Evolutionary conservation across 768 basidiomycete species (phyloP).

Genomic region (Coprinopsis marcescibilis): DNA sequence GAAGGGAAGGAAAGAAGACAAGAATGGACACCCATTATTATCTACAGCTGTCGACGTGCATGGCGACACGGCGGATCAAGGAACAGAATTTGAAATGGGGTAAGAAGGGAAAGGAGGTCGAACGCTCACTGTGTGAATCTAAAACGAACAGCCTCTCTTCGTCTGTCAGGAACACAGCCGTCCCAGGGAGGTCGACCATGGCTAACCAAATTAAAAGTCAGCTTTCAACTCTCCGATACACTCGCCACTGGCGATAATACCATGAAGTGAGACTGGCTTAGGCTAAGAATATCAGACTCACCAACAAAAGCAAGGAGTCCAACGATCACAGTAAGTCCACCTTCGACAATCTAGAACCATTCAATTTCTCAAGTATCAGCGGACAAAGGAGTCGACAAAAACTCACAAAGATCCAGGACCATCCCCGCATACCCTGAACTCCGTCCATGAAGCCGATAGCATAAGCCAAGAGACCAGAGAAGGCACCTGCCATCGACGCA

Average conservation of each 20-base stretch:
- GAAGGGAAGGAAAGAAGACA: no score
- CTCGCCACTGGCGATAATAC: no score
- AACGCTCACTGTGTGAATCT: conserved; percentile 45
- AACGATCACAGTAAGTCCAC: conserved; percentile 52
- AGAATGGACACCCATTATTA: no score
- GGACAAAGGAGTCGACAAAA: neutral
- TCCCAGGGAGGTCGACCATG: conserved; percentile 55
- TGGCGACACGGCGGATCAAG: no score
- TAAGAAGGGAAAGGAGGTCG: no score
- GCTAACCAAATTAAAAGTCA: no score
- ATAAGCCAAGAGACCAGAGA: conserved; percentile 55
- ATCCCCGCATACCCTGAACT: conserved; percentile 39
- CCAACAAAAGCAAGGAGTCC: conserved; percentile 49
- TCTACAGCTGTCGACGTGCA: no score
- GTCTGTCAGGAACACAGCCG: conserved; percentile 54
- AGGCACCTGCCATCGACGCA: conserved; percentile 58
- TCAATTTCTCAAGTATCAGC: neutral
- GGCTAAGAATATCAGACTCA: conserved; percentile 16
- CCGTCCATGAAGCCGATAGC: conserved; percentile 50
- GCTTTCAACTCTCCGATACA: no score
- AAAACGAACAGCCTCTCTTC: conserved; percentile 53
- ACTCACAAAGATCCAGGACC: conserved; percentile 67
- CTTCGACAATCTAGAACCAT: conserved; percentile 51
- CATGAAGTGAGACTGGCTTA: no score
- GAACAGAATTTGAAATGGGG: no score